Percentiles rank a stretch among this genome's conserved stretches.
These are phyloP conservation scores for Orbilia ellipsospora DNA, from an alignment of 2,329 filamentous ascomycete species.

Conservation along the genomic window DNA sequence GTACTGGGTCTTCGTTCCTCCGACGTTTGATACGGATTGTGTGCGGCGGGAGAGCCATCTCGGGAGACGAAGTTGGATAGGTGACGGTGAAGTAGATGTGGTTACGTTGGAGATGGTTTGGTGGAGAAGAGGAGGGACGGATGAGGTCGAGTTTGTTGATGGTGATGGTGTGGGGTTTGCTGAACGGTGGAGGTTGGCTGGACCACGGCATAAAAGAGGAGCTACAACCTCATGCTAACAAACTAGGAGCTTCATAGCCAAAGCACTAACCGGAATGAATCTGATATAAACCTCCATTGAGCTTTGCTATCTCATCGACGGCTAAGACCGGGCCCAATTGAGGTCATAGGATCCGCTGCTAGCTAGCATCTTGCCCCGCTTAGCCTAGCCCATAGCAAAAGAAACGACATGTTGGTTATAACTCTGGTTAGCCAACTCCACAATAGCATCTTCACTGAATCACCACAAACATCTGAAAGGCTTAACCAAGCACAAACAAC, in stretches of 20 bases:
- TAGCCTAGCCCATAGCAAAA: not conserved
- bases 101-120: not conserved
- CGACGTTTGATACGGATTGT: conserved; percentile 59
- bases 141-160: not conserved
- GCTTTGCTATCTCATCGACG: not conserved
- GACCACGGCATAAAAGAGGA: too few relatives aligned
- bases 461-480: too few relatives aligned
- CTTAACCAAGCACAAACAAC: too few relatives aligned
- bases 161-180: too few relatives aligned
- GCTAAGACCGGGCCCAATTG: not conserved
- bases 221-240: too few relatives aligned
- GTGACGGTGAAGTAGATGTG: not conserved
- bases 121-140: not conserved
- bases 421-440: too few relatives aligned
- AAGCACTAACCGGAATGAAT: too few relatives aligned
- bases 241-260: too few relatives aligned
- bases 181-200: too few relatives aligned
- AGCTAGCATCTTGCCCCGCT: too few relatives aligned
- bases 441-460: too few relatives aligned
- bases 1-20: conserved; percentile 58
- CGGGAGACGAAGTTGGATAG: not conserved
- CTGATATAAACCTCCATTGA: too few relatives aligned
- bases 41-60: conserved; percentile 59
- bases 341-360: conserved; percentile 2
- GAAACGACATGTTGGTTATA: not conserved